These are phyloP conservation scores for Botrytis byssoidea DNA, from an alignment of 2,329 filamentous ascomycete genomes.

Conservation along the genomic window DNA sequence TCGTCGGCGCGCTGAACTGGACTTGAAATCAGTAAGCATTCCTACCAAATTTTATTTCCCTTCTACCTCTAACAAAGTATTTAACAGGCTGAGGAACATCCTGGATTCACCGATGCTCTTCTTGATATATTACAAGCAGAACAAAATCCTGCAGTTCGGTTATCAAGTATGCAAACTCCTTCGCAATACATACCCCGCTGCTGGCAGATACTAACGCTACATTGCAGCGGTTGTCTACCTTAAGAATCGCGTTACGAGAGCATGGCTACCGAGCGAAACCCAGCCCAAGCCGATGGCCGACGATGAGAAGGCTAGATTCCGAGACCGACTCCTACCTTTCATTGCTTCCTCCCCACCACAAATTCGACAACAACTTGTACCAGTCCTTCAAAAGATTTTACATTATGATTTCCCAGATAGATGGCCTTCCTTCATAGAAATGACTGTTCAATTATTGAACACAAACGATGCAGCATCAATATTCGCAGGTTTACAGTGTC, in stretches of 20 bases:
- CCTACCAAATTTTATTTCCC: constrained; percentile 23
- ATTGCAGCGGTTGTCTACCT: constrained; percentile 86
- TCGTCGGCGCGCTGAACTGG: constrained; percentile 73
- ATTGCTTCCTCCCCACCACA: constrained; percentile 76
- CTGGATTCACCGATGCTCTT: constrained; percentile 86
- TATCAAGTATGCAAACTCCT: constrained; percentile 69
- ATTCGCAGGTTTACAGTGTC: constrained; percentile 88
- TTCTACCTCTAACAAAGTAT: constrained; percentile 25
- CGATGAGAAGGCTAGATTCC: constrained; percentile 82
- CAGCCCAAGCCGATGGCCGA: constrained; percentile 72
- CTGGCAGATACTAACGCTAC: constrained; percentile 37
- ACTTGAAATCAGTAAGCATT: constrained; percentile 72
- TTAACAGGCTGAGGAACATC: constrained; percentile 78
- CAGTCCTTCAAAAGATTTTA: constrained; percentile 91
- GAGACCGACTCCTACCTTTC: constrained; percentile 84
- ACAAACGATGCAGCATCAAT: constrained; percentile 84
- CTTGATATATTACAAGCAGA: constrained; percentile 88
- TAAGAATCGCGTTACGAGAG: constrained; percentile 94
- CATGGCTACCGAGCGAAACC: constrained; percentile 77
- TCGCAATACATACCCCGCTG: constrained; percentile 32
- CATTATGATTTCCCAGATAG: constrained; percentile 91
- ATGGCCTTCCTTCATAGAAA: constrained; percentile 94
- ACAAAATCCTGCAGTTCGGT: constrained; percentile 77
- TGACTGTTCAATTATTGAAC: constrained; percentile 84
- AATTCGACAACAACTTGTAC: constrained; percentile 89